Evolutionary conservation across 345 rosid species (phyloP), one percentile per base, ranked within the genome.

Genomic region (Eutrema japonicum): DNA sequence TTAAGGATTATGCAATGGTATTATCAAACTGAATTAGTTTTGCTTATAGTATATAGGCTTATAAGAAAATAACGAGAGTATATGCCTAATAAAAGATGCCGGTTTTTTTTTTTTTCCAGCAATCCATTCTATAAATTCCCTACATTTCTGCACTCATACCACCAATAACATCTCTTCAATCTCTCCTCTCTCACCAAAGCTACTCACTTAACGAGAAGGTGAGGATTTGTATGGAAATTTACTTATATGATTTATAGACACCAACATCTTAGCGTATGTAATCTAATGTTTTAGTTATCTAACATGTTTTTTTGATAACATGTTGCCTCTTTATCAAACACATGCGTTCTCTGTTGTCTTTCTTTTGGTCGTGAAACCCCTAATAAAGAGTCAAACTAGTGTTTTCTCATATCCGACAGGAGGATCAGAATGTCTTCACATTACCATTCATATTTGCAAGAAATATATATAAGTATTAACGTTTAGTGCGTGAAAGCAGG

Each of bases 351-450:
- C 37, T 30, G 45, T 41, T 46, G 26, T 48, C 57, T 26, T 49
- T 46, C 63, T 51, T 41, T 30, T 29, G n/a, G 12, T 10, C 7
- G 4, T 35, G 16, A 54, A 62, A 32, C 18, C 37, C 56, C 9
- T 45, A 8, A 57, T 46, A 47, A 26, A 57, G 45, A 46, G 38
- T 22, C 56, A 36, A 55, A 9, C 38, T 57, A 57, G 48, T 46
- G n/a, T 35, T 41, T 58, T 7, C n/a, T 70, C 73, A 37, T 33
- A 69, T 27, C 65, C 73, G 37, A 56, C 65, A 36, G 46, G 37
- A 57, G 66, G 29, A 46, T 69, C 35, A 70, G 46, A 37, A 47
- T 48, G 48, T 58, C 7, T 22, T 49, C 35, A 8, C 12, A 22
- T 57, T 56, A 56, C 32, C 30, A 46, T 54, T 30, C 5, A 30